Percentiles rank a stretch among this genome's conserved stretches.
Evolutionary conservation across 495 filamentous ascomycete species (phyloP).

Genomic region (Penicillium salamii): DNA sequence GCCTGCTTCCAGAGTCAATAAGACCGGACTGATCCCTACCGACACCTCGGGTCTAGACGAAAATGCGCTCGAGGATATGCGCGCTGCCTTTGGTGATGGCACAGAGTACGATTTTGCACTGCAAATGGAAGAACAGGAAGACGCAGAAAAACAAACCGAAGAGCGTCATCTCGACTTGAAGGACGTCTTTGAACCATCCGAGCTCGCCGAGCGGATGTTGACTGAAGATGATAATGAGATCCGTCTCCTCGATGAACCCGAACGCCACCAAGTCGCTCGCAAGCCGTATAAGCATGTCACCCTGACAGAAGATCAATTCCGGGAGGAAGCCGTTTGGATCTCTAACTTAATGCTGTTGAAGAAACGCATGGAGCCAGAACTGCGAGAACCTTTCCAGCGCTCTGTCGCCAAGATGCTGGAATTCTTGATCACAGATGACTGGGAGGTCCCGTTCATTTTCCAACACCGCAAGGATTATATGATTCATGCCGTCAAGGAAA

Average conservation of each 20-base stretch:
- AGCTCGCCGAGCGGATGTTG: slow-evolving; percentile 87
- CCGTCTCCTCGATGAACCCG: slow-evolving; percentile 80
- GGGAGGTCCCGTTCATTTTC: slow-evolving; percentile 95
- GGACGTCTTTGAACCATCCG: slow-evolving; percentile 95
- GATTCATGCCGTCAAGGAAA: slow-evolving; percentile 80
- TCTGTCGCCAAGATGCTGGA: slow-evolving; percentile 90
- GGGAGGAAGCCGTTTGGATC: slow-evolving; percentile 89
- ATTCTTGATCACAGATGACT: slow-evolving; percentile 87
- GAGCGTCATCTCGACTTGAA: slow-evolving; percentile 84
- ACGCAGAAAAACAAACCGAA: slow-evolving; percentile 65
- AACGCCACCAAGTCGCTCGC: slow-evolving; percentile 88
- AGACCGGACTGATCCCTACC: slow-evolving; percentile 53
- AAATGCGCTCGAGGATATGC: slow-evolving; percentile 90
- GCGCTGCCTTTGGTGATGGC: slow-evolving; percentile 90
- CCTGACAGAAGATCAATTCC: slow-evolving; percentile 74
- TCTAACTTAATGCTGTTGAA: slow-evolving; percentile 82
- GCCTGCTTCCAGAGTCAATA: slow-evolving; percentile 62
- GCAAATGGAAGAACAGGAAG: slow-evolving; percentile 68
- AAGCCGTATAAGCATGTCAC: slow-evolving; percentile 78
- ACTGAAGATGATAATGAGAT: slow-evolving; percentile 94
- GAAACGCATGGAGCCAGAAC: slow-evolving; percentile 66
- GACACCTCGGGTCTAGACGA: slow-evolving; percentile 80
- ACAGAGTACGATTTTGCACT: slow-evolving; percentile 94
- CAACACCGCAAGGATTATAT: slow-evolving; percentile 98
- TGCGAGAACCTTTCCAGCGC: slow-evolving; percentile 78